Evolutionary conservation across 2,329 filamentous ascomycete genomes (phyloP).

Genomic region (Monilinia laxa): DNA sequence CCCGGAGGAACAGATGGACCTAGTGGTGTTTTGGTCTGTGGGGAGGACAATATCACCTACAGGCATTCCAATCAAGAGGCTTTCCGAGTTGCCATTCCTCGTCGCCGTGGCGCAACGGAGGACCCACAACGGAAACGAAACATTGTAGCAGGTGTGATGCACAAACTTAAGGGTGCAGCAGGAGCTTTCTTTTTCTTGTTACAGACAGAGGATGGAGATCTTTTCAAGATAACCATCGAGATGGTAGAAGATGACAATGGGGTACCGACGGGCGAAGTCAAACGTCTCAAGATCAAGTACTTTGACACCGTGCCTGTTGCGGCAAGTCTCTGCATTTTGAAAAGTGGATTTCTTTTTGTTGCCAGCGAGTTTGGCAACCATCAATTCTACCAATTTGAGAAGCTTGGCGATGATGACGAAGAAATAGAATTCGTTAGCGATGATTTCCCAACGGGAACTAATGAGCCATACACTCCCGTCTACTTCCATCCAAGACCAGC

Average conservation of each 20-base stretch:
- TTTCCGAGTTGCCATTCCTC: slow-evolving; percentile 84
- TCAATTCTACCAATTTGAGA: slow-evolving; percentile 95
- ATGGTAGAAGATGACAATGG: slow-evolving; percentile 81
- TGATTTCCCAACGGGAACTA: slow-evolving; percentile 73
- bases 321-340: slow-evolving; percentile 84
- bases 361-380: slow-evolving; percentile 92
- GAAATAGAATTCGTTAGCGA: slow-evolving; percentile 85
- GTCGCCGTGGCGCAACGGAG: slow-evolving; percentile 82
- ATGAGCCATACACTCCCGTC: slow-evolving; percentile 69
- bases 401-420: slow-evolving; percentile 91
- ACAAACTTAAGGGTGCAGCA: slow-evolving; percentile 78
- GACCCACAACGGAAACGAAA: slow-evolving; percentile 86
- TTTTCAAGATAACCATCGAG: slow-evolving; percentile 94
- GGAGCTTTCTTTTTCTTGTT: slow-evolving; percentile 96
- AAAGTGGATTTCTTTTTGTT: slow-evolving; percentile 92
- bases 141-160: slow-evolving; percentile 92
- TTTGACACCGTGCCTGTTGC: slow-evolving; percentile 94
- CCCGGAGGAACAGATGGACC: slow-evolving; percentile 92
- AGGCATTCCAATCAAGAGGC: slow-evolving; percentile 93
- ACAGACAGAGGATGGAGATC: slow-evolving; percentile 94
- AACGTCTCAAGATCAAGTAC: slow-evolving; percentile 88
- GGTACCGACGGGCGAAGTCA: slow-evolving; percentile 77
- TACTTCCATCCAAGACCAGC: slow-evolving; percentile 81
- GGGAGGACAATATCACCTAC: slow-evolving; percentile 92
- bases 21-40: slow-evolving; percentile 91